phyloP scores from a whole-genome alignment of 2,329 filamentous ascomycete species.

The Zelopaecilomyces penicillatus region DNA sequence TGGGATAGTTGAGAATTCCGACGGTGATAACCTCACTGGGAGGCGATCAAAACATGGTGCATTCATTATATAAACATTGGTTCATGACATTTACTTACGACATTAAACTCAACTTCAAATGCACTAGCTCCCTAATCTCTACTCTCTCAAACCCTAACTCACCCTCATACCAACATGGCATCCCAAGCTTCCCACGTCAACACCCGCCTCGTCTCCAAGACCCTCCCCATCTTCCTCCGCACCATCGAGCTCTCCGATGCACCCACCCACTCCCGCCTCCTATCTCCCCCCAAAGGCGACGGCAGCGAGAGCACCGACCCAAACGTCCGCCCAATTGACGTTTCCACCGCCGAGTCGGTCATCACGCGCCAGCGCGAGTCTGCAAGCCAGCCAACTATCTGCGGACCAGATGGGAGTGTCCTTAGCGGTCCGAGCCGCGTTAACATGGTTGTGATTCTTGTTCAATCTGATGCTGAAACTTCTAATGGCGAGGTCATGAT shows the following conservation, averaged over 20 bases:
- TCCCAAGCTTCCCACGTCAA: constrained; percentile 14
- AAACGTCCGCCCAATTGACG: constrained; percentile 10
- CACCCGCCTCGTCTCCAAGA: constrained; percentile 14
- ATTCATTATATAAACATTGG: no score
- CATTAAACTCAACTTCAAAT: no score
- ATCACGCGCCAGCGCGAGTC: constrained; percentile 17
- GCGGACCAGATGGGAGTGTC: constrained; percentile 6
- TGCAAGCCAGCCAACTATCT: constrained; percentile 16
- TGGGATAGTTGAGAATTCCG: no score
- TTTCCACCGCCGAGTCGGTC: constrained; percentile 8
- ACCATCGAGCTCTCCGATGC: constrained; percentile 15
- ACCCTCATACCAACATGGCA: background rate
- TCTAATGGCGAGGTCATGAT: constrained; percentile 9
- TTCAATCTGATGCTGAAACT: constrained; percentile 1
- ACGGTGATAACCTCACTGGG: no score
- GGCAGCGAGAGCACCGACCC: constrained; percentile 10
- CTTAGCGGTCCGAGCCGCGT: constrained; percentile 17
- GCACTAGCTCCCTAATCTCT: background rate
- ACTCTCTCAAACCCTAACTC: background rate
- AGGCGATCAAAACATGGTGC: no score
- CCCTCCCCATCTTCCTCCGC: constrained; percentile 18
- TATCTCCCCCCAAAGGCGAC: constrained; percentile 10
- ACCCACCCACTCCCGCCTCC: constrained; percentile 15
- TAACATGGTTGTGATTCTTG: constrained; percentile 17
- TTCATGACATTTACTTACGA: no score